Base-by-base conservation (phyloP, 2,329 filamentous ascomycete genomes). In the Pseudodiploospora longispora region DNA sequence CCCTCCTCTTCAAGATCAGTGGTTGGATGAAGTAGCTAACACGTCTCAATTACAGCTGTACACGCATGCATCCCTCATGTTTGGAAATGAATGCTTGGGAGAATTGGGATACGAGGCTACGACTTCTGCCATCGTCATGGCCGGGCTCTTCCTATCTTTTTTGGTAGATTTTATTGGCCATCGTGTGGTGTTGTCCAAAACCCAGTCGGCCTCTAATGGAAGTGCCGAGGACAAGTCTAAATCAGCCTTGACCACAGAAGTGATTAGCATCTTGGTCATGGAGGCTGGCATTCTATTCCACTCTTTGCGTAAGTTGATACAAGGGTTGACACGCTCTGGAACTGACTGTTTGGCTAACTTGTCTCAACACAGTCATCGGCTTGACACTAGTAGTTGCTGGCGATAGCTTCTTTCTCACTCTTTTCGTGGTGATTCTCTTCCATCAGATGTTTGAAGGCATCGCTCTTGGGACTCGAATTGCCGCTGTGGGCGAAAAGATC, bases 381-480 rank as follows among this genome's bases (percentile, higher is more conserved):
- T 60, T 84, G 32, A 82, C 80, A 0, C 69, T 83, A 2, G 76
- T 79, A n/a, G 76, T 81, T 2, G 68, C 76, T 1, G 74, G 70
- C 3, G 76, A 80, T 51, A 67, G 64, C 33, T 75, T 71, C 52
- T 79, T 79, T 62, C 58, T 71, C 43, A 77, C 73, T 2, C 68
- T 80, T n/a, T 76, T 78, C 47, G 60, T 76, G 36, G 84, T 88
- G 43, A 85, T 89, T 46, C 65, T 87, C 45, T 87, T 88, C 66
- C 85, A 88, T 57, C 85, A 88, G 55, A 79, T 85, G 68, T 87
- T 90, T 54, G 84, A 88, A 58, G 85, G 85, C 4, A 70, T 89
- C 38, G 85, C 85, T 1, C 77, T 89, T 1, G 84, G 85, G 12
- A 78, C 79, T 6, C 77, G 82, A 10, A 87, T 88, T 49, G 81